These are phyloP conservation scores for Saccharomyces eubayanus DNA, from an alignment of 805 yeast species.

Conservation along the genomic window DNA sequence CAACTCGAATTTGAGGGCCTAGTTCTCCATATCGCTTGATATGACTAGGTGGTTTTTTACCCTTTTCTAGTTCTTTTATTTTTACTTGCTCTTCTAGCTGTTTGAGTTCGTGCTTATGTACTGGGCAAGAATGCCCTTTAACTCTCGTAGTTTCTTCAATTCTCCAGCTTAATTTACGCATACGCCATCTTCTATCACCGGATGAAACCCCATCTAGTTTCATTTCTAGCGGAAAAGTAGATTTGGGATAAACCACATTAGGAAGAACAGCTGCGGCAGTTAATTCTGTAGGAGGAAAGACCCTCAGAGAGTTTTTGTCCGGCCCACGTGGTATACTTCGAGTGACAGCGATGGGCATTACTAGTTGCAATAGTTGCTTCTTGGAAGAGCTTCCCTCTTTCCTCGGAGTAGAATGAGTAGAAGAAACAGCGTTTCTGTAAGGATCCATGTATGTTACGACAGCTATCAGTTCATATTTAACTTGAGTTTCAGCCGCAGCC, in stretches of 20 bases:
- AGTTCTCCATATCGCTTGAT: conserved; percentile 34
- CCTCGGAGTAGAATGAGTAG: conserved; percentile 8
- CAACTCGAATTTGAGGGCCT: conserved; percentile 33
- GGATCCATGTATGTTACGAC: conserved; percentile 37
- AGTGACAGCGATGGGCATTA: conserved; percentile 60
- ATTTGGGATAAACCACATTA: conserved; percentile 79
- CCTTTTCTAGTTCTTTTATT: conserved; percentile 34
- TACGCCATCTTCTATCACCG: conserved; percentile 70
- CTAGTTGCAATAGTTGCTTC: conserved; percentile 35
- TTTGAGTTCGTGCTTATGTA: conserved; percentile 45
- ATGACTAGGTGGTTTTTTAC: conserved; percentile 20
- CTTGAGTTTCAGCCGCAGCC: conserved; percentile 38
- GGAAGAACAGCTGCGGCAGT: conserved; percentile 84
- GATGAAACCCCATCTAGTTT: conserved; percentile 63
- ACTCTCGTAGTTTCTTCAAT: conserved; percentile 75
- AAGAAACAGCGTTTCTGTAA: conserved; percentile 4
- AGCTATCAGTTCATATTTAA: conserved; percentile 74
- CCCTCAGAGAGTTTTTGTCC: conserved; percentile 77
- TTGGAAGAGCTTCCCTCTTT: conserved; percentile 14
- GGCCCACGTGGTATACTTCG: conserved; percentile 75
- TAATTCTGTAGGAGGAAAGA: conserved; percentile 92
- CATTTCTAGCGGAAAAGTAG: conserved; percentile 76
- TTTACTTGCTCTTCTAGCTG: conserved; percentile 21
- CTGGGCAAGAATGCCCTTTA: conserved; percentile 46
- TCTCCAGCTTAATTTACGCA: conserved; percentile 84